Percentiles rank a stretch among this genome's conserved stretches.
Evolutionary conservation across 2,329 filamentous ascomycete genomes (phyloP).

Genomic region (Aspergillus uvarum): DNA sequence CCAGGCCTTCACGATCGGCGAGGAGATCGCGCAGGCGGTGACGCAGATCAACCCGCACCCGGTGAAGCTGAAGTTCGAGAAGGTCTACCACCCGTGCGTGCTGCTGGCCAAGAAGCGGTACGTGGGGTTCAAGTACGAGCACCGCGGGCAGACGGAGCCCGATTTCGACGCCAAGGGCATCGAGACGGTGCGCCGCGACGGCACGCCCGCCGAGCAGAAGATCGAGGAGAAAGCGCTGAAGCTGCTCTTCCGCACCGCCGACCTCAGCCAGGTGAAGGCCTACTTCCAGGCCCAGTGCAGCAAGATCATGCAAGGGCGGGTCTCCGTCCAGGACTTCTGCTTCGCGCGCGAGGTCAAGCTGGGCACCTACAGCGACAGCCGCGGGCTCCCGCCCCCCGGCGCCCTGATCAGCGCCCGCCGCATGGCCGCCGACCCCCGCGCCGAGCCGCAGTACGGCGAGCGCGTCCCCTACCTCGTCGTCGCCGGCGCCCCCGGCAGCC

Average conservation of each 20-base stretch:
- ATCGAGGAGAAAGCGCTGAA: constrained; percentile 91
- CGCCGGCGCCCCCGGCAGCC: constrained; percentile 78
- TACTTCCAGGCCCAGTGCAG: constrained; percentile 89
- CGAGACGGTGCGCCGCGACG: constrained; percentile 92
- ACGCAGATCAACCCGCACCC: constrained; percentile 88
- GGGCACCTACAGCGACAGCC: constrained; percentile 75
- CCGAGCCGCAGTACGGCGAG: constrained; percentile 92
- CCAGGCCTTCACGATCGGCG: constrained; percentile 87
- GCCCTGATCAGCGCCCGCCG: constrained; percentile 82
- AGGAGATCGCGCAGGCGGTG: constrained; percentile 84
- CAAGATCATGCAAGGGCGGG: constrained; percentile 85
- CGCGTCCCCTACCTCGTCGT: constrained; percentile 93
- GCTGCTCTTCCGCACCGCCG: constrained; percentile 83
- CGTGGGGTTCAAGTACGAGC: constrained; percentile 96
- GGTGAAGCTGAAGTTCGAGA: constrained; percentile 96
- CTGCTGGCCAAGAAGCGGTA: constrained; percentile 96
- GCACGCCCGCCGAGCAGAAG: constrained; percentile 92
- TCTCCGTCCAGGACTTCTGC: constrained; percentile 93
- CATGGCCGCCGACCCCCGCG: constrained; percentile 82
- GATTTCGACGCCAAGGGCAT: constrained; percentile 98
- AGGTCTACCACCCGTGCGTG: constrained; percentile 94
- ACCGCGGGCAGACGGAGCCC: constrained; percentile 68
- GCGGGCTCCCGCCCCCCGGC: constrained; percentile 76
- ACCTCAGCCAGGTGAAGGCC: constrained; percentile 80
- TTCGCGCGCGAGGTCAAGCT: constrained; percentile 91